Conservation (phyloP, 1,284 basidiomycete species). For the Anthracocystis walkeri region DNA sequence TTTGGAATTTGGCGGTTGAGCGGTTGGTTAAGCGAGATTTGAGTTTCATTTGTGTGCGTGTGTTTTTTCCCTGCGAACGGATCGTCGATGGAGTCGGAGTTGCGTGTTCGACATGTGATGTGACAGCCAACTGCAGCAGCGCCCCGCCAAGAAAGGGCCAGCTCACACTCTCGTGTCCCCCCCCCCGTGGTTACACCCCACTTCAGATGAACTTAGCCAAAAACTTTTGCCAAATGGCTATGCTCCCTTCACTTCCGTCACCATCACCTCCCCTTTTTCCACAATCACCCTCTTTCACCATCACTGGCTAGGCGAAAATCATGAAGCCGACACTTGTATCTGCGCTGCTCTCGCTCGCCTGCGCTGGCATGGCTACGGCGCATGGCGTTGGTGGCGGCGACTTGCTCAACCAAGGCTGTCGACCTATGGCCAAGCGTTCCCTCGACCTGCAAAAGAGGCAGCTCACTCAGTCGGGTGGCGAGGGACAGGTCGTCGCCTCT, state of each 20-base stretch:
- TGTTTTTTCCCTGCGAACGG: no score
- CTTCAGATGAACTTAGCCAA: no score
- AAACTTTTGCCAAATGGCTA: not conserved
- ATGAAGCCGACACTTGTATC: slow-evolving; percentile 35
- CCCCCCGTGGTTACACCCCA: no score
- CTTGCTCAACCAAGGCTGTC: slow-evolving; percentile 46
- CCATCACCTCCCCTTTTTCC: not conserved
- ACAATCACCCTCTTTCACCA: not conserved
- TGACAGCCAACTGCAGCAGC: no score
- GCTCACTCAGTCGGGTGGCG: slow-evolving; percentile 36
- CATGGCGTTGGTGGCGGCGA: slow-evolving; percentile 26
- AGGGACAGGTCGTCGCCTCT: slow-evolving; percentile 39
- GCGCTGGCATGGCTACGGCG: slow-evolving; percentile 28
- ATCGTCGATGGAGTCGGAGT: no score
- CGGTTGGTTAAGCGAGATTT: no score
- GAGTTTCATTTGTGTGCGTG: no score
- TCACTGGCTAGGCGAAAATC: slow-evolving; percentile 1
- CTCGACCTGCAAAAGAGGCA: slow-evolving; percentile 33
- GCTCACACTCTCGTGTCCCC: no score
- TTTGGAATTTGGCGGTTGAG: no score
- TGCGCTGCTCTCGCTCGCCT: slow-evolving; percentile 29
- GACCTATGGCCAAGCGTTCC: slow-evolving; percentile 40
- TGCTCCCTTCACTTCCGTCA: no score
- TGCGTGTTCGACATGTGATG: no score
- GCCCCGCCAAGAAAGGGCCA: no score